Base-by-base conservation (phyloP, 1,284 basidiomycete genomes). In the Chondrostereum purpureum region DNA sequence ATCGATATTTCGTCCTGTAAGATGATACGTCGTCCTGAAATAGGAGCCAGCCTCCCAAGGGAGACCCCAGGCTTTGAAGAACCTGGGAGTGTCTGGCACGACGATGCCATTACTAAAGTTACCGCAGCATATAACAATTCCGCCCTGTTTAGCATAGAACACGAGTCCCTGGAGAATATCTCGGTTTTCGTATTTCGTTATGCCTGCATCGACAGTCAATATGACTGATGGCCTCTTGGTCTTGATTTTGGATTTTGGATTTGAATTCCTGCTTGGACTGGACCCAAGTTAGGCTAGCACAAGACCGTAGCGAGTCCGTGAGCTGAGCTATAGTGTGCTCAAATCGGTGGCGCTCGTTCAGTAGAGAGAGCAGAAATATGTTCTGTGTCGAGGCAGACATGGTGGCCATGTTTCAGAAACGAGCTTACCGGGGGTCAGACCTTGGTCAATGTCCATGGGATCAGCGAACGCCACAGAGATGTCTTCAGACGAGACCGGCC, bases 11-110 rank as follows among this genome's bases (percentile, higher is more conserved):
- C 12, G 13, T 18, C 19, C 19, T 16, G 43, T 50, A 11, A 24
- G 42, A 44, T 50, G 43, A 4, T 47, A 37, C 3, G 49, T 50
- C 5, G 49, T 47, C 11, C 49, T 36, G 18, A 44, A 39, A 45
- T 50, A 50, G 5, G 46, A 42, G 16, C 46, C 49, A 14, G 35
- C 31, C 11, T 21, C 18, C 49, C 49, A 50, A 18, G 45, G 43
- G 13, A 50, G 33, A 24, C 46, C 43, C 49, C 49, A 50, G 2
- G 39, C 14, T 2, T 19, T 14, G 19, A 47, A 50, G 31, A 50
- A 50, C 12, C 11, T 3, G 12, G 10, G 8, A 19, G 37, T 43
- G 13, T 17, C 35, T n/a, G 18, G 21, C 16, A 21, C 33, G 17
- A 22, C 14, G 19, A 50, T 22, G 39, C 39, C 38, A 17, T 42